Percentiles rank a stretch among this genome's conserved stretches.
Conservation (phyloP, 2,329 filamentous ascomycete genomes). For the Trichoderma afroharzianum region DNA sequence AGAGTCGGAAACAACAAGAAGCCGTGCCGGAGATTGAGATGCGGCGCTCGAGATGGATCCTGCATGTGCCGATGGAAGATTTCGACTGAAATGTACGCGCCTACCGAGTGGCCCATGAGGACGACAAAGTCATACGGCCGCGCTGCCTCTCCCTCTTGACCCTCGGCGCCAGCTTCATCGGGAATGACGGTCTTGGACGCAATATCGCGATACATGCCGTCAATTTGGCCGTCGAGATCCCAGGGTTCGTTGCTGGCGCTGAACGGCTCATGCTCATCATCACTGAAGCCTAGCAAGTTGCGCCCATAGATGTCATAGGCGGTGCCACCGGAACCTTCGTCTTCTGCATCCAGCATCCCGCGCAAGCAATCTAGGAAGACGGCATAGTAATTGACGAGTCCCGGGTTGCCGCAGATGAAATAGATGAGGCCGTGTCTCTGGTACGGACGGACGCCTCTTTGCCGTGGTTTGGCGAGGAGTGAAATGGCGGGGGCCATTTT, state of each 20-base stretch:
- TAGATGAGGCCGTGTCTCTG: conserved; percentile 53
- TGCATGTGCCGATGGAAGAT: conserved; percentile 56
- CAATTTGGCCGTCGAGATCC: conserved; percentile 53
- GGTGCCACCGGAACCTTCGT: conserved; percentile 24
- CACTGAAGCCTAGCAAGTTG: conserved; percentile 56
- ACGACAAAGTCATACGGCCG: conserved; percentile 55
- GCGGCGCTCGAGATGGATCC: conserved; percentile 30
- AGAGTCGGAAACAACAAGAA: conserved; percentile 73
- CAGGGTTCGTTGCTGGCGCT: conserved; percentile 41
- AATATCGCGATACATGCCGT: conserved; percentile 39
- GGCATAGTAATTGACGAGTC: conserved; percentile 69
- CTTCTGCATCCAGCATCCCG: conserved; percentile 43
- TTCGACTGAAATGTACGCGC: conserved; percentile 68
- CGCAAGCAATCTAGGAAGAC: conserved; percentile 61
- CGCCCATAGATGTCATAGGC: conserved; percentile 56
- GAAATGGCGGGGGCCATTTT: conserved; percentile 28
- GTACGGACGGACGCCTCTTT: conserved; percentile 12
- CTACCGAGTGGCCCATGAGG: conserved; percentile 71
- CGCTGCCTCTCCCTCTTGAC: conserved; percentile 28
- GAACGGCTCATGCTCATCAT: conserved; percentile 49
- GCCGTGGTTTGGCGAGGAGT: conserved; percentile 28
- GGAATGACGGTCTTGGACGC: conserved; percentile 27
- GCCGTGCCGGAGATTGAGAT: conserved; percentile 46
- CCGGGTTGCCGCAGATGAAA: conserved; percentile 74
- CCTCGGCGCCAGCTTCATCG: not conserved